Percentiles rank a stretch among this genome's conserved stretches.
Conservation (phyloP, 257 asterid genomes). For the Handroanthus guayacan region DNA sequence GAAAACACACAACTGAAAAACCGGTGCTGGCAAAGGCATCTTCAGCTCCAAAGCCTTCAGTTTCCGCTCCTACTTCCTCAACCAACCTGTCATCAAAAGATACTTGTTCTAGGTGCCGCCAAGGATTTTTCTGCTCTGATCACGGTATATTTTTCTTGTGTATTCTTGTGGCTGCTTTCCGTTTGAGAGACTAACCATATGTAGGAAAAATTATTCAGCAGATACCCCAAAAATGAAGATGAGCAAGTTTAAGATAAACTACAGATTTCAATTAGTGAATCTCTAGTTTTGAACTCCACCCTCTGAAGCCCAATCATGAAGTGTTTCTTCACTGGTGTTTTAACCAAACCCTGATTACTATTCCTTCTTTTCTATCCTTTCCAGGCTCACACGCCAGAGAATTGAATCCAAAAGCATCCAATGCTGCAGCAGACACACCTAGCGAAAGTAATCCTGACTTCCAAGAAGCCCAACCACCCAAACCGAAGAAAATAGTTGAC, state of each 20-base stretch:
- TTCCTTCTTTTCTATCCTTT: background rate
- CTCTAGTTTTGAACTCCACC: constrained; percentile 6
- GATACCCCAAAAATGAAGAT: too few relatives aligned
- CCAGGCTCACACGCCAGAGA: constrained; percentile 54
- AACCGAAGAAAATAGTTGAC: constrained; percentile 50
- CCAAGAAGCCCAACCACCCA: constrained; percentile 45
- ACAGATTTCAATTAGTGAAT: background rate
- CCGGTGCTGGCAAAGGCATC: constrained; percentile 42
- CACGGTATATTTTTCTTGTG: constrained; percentile 35
- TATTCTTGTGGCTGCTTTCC: background rate
- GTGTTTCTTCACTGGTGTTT: background rate
- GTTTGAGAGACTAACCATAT: constrained; percentile 23
- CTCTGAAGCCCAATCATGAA: background rate
- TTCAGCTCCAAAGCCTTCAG: constrained; percentile 39
- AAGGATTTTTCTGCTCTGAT: constrained; percentile 70
- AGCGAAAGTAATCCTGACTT: constrained; percentile 34
- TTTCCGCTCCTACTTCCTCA: constrained; percentile 37
- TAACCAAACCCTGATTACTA: background rate
- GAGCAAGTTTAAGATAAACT: too few relatives aligned
- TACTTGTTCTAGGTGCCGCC: constrained; percentile 67
- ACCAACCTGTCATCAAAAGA: constrained; percentile 45
- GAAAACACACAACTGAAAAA: constrained; percentile 44
- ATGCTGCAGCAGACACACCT: constrained; percentile 18
- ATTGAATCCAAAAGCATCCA: constrained; percentile 45
- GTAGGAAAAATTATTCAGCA: background rate